Base-by-base conservation (phyloP, 495 filamentous ascomycete genomes). In the Penicillium paradoxum region DNA sequence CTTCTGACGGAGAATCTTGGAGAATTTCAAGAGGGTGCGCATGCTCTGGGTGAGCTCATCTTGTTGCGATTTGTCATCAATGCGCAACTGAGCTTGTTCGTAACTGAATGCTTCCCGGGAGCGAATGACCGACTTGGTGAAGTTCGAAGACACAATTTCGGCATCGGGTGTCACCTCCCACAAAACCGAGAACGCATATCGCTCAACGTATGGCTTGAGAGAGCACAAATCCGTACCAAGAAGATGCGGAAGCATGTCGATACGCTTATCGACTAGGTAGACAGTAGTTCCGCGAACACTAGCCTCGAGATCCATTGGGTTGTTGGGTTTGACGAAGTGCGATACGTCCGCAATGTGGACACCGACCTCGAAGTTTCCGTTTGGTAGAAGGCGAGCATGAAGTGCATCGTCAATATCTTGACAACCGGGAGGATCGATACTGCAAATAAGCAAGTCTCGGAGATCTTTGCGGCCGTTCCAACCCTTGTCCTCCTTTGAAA, bases 321-420 rank as follows among this genome's bases (percentile, higher is more conserved):
- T 97, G 66, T 90, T 90, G 24, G 95, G 91, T 71, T 91, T 95
- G 65, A 98, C 95, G 58, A 97, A 97, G 66, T 98, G 90, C 14
- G 95, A 96, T 17, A 98, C 93, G 63, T 98, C 93, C 38, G 93
- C 93, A 66, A 98, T 98, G 65, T 98, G 95, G n/a, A 98, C 93
- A 49, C 93, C 93, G 11, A 97, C 89, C 73, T 97, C 90, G 56
- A 85, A 89, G 66, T 98, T 97, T 21, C 95, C 93, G 60, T 97
- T 97, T 2, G 90, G 87, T 34, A 98, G 73, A 30, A 75, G 76
- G 30, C 84, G 78, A 13, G 93, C 91, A 64, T 98, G 93, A 14
- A 98, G 83, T 10, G 93, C 93, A 73, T 98, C 93, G 59, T 98
- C 93, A 53, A 98, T 98, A 75, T 98, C 93, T 60, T 96, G 91